phyloP scores from a whole-genome alignment of 768 basidiomycete species.

The Suillus paluster region DNA sequence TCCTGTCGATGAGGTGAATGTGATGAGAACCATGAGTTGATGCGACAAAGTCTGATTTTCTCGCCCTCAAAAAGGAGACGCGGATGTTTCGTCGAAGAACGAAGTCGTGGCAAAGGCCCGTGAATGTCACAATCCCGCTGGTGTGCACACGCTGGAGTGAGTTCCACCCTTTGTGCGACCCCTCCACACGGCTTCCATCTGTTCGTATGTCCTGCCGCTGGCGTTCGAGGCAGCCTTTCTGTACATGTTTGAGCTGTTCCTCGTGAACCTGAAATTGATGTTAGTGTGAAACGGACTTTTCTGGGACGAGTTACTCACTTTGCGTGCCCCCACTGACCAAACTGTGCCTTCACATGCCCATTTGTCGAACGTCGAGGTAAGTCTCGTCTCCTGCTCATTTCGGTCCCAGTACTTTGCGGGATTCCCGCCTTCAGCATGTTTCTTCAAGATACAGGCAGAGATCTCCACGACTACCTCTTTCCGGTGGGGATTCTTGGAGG shows the following conservation, averaged over 20 bases:
- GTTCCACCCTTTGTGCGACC: conserved; percentile 36
- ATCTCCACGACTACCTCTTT: conserved; percentile 13
- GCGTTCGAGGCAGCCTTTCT: conserved; percentile 31
- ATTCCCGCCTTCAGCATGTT: conserved; percentile 3
- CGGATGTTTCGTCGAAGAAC: conserved; percentile 26
- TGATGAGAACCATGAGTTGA: conserved; percentile 31
- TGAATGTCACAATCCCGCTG: conserved; percentile 25
- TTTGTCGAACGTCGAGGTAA: conserved; percentile 17
- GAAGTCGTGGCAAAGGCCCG: conserved; percentile 21
- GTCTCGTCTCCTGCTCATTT: conserved; percentile 21
- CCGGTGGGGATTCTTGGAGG: conserved; percentile 14
- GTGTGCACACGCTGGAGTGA: conserved; percentile 20
- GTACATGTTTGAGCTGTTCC: conserved; percentile 31
- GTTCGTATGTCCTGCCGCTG: conserved; percentile 22
- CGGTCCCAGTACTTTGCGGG: conserved; percentile 21
- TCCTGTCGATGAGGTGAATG: conserved; percentile 20
- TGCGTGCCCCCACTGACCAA: conserved; percentile 22
- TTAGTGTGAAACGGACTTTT: no score
- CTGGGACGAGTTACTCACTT: no score
- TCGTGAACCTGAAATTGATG: not conserved
- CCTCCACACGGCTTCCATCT: conserved; percentile 34
- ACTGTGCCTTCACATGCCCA: conserved; percentile 16
- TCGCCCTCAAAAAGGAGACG: not conserved
- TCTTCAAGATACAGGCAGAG: conserved; percentile 14
- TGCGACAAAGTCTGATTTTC: conserved; percentile 11